These are phyloP conservation scores for Lathyrus oleraceus DNA, from an alignment of 306 rosid species.

Conservation along the genomic window DNA sequence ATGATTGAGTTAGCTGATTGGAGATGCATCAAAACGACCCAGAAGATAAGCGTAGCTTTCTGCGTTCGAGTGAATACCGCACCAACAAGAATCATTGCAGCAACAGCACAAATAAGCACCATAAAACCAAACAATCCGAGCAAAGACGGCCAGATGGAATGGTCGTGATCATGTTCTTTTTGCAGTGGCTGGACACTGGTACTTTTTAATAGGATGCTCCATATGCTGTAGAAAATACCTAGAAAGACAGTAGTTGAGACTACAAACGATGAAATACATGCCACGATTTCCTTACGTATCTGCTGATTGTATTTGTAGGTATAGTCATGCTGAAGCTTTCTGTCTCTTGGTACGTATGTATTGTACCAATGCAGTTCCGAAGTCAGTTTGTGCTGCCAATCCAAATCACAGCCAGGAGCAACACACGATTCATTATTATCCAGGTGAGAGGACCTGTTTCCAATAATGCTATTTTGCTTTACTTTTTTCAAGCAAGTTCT, in stretches of 20 bases:
- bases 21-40: neutral
- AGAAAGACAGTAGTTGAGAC: neutral
- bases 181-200: neutral
- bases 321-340: neutral
- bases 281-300: neutral
- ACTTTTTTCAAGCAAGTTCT: no score
- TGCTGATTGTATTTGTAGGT: neutral
- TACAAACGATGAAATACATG: neutral
- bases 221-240: neutral
- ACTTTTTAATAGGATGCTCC: neutral
- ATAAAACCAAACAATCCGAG: neutral
- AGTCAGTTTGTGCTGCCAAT: neutral
- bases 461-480: neutral
- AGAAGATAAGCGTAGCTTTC: neutral
- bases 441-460: neutral
- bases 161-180: neutral
- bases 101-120: neutral
- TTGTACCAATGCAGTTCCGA: neutral
- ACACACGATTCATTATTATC: neutral
- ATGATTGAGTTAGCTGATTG: neutral
- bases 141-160: neutral
- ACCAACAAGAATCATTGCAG: neutral
- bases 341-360: neutral
- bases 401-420: neutral
- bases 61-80: constrained; percentile 1